These are phyloP conservation scores for Stemphylium vesicarium DNA, from an alignment of 2,329 filamentous ascomycete species.

Conservation along the genomic window DNA sequence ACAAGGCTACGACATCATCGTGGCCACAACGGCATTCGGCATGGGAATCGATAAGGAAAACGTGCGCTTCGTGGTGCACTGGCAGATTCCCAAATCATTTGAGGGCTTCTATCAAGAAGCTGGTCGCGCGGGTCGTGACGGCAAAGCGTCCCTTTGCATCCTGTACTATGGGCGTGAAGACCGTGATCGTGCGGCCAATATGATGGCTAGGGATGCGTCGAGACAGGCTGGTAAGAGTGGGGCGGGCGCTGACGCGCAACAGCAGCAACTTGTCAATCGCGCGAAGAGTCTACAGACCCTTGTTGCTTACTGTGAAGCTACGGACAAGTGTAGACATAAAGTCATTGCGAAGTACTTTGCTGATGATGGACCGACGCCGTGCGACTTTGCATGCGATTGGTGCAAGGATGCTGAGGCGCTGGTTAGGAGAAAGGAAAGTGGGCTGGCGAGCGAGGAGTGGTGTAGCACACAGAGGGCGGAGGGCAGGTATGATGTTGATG, in stretches of 20 bases:
- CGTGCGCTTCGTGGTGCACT: constrained; percentile 93
- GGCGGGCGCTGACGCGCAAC: constrained; percentile 42
- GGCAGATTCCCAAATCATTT: constrained; percentile 91
- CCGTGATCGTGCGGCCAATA: constrained; percentile 71
- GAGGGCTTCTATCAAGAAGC: constrained; percentile 97
- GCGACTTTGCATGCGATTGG: constrained; percentile 58
- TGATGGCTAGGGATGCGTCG: constrained; percentile 57
- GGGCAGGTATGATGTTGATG: constrained; percentile 50
- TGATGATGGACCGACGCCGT: constrained; percentile 44
- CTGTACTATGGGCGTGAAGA: constrained; percentile 92
- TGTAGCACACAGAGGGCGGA: constrained; percentile 55
- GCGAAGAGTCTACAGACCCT: constrained; percentile 61
- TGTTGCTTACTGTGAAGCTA: constrained; percentile 81
- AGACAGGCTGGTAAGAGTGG: constrained; percentile 55
- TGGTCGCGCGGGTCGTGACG: constrained; percentile 87
- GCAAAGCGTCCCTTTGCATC: constrained; percentile 84
- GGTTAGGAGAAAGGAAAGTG: constrained; percentile 52
- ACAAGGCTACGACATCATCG: constrained; percentile 84
- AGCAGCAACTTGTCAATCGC: constrained; percentile 49
- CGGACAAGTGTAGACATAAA: constrained; percentile 72
- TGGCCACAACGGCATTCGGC: constrained; percentile 93
- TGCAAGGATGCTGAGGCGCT: constrained; percentile 53
- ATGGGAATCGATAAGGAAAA: constrained; percentile 98
- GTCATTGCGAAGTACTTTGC: constrained; percentile 48
- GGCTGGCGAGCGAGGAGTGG: constrained; percentile 58